phyloP scores from a whole-genome alignment of 2,329 filamentous ascomycete genomes.

The Diplodia corticola region DNA sequence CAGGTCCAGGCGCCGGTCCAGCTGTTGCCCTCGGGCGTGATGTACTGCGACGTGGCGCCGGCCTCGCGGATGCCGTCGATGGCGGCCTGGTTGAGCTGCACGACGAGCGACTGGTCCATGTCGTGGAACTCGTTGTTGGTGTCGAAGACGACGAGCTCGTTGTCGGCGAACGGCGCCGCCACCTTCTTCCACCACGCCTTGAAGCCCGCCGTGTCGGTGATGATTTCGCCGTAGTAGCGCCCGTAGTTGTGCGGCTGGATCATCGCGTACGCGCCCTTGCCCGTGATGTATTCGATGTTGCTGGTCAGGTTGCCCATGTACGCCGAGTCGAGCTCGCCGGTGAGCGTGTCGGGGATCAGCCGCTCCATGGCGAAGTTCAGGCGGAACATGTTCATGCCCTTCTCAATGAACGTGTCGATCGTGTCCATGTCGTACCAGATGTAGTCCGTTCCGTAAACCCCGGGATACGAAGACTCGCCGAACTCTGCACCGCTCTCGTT shows the following conservation, averaged over 20 bases:
- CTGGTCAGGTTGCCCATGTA: slow-evolving; percentile 48
- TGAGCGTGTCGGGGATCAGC: slow-evolving; percentile 52
- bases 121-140: slow-evolving; percentile 52
- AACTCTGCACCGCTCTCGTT: slow-evolving; percentile 66
- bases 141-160: slow-evolving; percentile 48
- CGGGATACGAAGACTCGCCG: slow-evolving; percentile 61
- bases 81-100: slow-evolving; percentile 49
- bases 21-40: slow-evolving; percentile 60
- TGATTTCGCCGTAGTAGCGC: slow-evolving; percentile 50
- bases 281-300: slow-evolving; percentile 50
- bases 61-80: slow-evolving; percentile 49
- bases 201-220: slow-evolving; percentile 45
- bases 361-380: slow-evolving; percentile 62
- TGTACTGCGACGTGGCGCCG: slow-evolving; percentile 53
- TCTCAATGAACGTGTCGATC: slow-evolving; percentile 51
- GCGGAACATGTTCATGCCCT: slow-evolving; percentile 60
- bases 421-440: slow-evolving; percentile 59
- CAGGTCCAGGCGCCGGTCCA: slow-evolving; percentile 52
- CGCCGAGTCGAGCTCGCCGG: slow-evolving; percentile 44
- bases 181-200: slow-evolving; percentile 48
- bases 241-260: slow-evolving; percentile 55
- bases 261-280: slow-evolving; percentile 50
- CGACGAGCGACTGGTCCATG: slow-evolving; percentile 47
- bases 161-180: slow-evolving; percentile 42
- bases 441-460: slow-evolving; percentile 60